Conservation (phyloP, 2,329 filamentous ascomycete genomes). For the Didymella segeticola region DNA sequence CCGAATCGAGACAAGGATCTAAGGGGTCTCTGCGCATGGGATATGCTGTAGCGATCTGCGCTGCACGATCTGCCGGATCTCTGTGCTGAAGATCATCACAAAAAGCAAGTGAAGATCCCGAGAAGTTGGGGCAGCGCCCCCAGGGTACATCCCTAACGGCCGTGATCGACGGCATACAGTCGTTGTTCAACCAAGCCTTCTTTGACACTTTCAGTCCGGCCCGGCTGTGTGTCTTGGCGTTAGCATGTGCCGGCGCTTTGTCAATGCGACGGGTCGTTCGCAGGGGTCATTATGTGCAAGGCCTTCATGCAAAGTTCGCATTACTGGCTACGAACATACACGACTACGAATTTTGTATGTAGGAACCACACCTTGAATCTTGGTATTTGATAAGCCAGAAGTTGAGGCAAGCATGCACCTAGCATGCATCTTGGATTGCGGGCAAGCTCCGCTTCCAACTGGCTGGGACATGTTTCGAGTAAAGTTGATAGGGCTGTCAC, state of each 20-base stretch:
- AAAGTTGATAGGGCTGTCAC: constrained; percentile 1
- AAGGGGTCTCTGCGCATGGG: neutral
- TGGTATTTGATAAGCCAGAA: no score
- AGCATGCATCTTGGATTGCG: neutral
- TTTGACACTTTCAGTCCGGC: neutral
- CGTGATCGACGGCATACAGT: constrained; percentile 1
- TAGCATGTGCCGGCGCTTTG: neutral
- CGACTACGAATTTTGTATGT: neutral
- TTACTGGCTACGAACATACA: neutral
- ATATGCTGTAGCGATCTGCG: constrained; percentile 8
- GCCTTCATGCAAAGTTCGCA: neutral
- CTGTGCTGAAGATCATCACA: neutral
- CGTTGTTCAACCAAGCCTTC: neutral
- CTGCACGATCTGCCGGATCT: neutral
- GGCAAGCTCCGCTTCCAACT: constrained; percentile 1
- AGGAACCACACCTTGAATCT: no score
- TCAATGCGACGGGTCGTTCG: neutral
- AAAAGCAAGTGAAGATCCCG: constrained; percentile 5
- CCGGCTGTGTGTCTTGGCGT: constrained; percentile 1
- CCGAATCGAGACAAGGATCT: neutral
- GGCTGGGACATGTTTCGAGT: constrained; percentile 6
- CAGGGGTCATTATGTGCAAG: neutral
- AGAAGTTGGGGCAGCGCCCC: neutral
- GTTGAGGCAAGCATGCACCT: no score
- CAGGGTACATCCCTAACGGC: constrained; percentile 1